Evolutionary conservation across 2,329 filamentous ascomycete species (phyloP), one percentile per base, ranked within the genome.

Genomic region (Diaporthe aspalathi): DNA sequence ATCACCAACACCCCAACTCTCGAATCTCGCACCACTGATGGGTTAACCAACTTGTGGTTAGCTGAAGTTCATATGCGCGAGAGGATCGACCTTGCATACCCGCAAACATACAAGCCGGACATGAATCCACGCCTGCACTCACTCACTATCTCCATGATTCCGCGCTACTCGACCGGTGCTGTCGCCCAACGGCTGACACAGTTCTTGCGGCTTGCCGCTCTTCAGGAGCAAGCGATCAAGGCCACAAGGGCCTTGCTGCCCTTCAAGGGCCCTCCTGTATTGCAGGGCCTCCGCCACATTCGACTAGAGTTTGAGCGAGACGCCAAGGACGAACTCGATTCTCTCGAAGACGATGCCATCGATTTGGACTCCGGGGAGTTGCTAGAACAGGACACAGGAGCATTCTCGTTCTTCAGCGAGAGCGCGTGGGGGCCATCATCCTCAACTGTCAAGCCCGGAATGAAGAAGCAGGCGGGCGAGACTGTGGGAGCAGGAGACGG

Each of bases 61-160:
- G 83, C 86, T 5, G 87, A 89, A 75, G 84, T 79, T 0, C 73
- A 76, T 1, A 75, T 89, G 50, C 81, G 82, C 12, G 79, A 80
- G 45, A 81, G 83, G n/a, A 80, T 83, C 17, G 79, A 85, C 40
- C 77, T 82, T 40, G 82, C 83, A 8, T 89, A 85, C 74, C 84
- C 86, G 2, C 80, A 84, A 65, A 76, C 80, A 17, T 87, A 88
- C 67, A 76, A 82, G 4, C 89, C 89, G 0, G 84, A 89, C 62
- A 85, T 86, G 80, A 91, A 90, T 72, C 85, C 88, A 0, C 84
- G 88, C 5, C 77, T 91, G 27, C 78, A 77, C 14, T 86, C 84
- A 0, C 75, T 91, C 29, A 87, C 86, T 5, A 78, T 91, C 27
- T 88, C 87, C 0, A 79, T 83, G 35, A 82, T 91, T 3, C 89